phyloP scores from a whole-genome alignment of 2,329 filamentous ascomycete genomes.

The Trichoderma pleuroti region DNA sequence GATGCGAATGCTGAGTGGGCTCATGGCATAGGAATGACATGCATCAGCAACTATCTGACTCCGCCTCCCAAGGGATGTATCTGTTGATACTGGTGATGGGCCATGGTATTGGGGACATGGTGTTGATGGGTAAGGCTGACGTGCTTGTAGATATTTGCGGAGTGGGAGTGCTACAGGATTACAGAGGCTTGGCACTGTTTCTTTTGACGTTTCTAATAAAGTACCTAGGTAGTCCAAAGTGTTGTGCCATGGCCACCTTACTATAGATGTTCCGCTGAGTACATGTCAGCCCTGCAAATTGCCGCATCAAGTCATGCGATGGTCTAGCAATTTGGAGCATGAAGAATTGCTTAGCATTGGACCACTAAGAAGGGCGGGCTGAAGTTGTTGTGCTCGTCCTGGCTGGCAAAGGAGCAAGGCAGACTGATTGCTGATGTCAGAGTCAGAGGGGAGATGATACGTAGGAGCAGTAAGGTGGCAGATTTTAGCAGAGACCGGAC shows the following conservation, averaged over 20 bases:
- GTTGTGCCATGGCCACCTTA: neutral
- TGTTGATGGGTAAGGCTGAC: neutral
- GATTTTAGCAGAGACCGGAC: neutral
- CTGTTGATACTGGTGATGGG: neutral
- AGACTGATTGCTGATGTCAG: constrained; percentile 14
- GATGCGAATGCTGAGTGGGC: constrained; percentile 24
- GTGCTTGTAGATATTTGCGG: neutral
- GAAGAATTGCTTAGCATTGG: neutral
- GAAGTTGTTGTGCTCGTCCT: too few relatives aligned
- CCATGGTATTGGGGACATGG: neutral
- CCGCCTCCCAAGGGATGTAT: neutral
- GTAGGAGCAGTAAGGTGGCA: neutral
- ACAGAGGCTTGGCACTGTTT: neutral
- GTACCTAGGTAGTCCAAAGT: neutral
- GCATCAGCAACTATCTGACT: neutral
- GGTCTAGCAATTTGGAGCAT: neutral
- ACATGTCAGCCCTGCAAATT: constrained; percentile 1
- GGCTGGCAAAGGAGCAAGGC: neutral
- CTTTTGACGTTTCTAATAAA: neutral
- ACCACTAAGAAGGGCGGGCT: neutral
- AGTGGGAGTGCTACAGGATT: neutral
- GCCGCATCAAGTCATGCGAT: neutral
- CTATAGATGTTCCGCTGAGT: neutral
- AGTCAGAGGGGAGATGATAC: neutral
- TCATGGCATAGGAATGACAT: constrained; percentile 26